Evolutionary conservation across 768 basidiomycete genomes (phyloP).

Genomic region (Leccinum broughii): DNA sequence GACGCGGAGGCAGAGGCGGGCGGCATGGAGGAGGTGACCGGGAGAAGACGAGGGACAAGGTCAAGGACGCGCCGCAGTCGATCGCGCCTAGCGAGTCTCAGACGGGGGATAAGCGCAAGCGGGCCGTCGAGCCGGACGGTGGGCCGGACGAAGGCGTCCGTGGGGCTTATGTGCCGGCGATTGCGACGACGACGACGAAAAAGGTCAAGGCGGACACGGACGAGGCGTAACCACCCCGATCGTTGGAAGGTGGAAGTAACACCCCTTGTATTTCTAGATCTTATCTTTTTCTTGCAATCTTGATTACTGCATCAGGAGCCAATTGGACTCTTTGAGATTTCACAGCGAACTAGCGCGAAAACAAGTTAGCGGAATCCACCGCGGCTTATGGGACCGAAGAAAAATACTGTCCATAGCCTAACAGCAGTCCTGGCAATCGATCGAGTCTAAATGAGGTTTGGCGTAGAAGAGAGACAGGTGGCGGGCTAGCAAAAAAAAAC

Average conservation of each 20-base stretch:
- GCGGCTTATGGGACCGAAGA: neutral
- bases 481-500: too few species aligned
- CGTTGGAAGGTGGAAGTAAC: neutral
- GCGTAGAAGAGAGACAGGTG: neutral
- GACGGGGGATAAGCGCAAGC: conserved; percentile 74
- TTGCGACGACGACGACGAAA: conserved; percentile 36
- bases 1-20: conserved; percentile 33
- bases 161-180: conserved; percentile 56
- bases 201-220: conserved; percentile 41
- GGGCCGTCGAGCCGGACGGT: conserved; percentile 76
- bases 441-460: neutral
- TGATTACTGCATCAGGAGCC: neutral
- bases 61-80: conserved; percentile 20
- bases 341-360: neutral
- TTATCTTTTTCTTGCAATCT: neutral
- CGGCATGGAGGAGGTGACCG: conserved; percentile 29
- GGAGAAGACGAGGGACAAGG: conserved; percentile 16
- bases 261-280: conserved; percentile 17
- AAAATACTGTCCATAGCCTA: neutral
- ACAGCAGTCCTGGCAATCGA: neutral
- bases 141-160: conserved; percentile 67
- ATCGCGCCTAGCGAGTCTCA: conserved; percentile 41
- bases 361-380: neutral
- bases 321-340: neutral
- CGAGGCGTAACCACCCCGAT: conserved; percentile 21